These are phyloP conservation scores for Suillus subluteus DNA, from an alignment of 768 basidiomycete species.

Conservation along the genomic window DNA sequence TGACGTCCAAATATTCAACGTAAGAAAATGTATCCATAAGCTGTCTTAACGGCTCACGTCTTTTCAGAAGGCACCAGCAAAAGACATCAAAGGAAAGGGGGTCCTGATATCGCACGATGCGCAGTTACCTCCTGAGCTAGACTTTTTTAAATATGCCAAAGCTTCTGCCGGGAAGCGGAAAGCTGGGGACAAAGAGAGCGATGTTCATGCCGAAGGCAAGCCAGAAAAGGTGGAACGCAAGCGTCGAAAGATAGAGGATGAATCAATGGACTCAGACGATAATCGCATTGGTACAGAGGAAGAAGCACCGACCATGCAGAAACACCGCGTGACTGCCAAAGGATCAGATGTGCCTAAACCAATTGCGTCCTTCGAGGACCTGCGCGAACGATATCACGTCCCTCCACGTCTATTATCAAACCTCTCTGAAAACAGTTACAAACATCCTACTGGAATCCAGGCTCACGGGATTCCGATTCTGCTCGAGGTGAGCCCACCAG, in stretches of 20 bases:
- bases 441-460: conserved; percentile 80
- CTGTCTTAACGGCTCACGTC: conserved; percentile 10
- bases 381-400: conserved; percentile 60
- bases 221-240: conserved; percentile 22
- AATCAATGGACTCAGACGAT: conserved; percentile 25
- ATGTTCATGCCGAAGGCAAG: conserved; percentile 18
- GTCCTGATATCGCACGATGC: conserved; percentile 34
- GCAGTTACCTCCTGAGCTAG: conserved; percentile 75
- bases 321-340: conserved; percentile 75
- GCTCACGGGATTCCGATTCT: conserved; percentile 79
- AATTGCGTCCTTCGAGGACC: conserved; percentile 58
- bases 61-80: conserved; percentile 29
- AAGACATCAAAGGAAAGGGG: conserved; percentile 27
- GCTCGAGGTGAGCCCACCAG: conserved; percentile 58
- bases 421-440: conserved; percentile 60
- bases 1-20: conserved; percentile 75
- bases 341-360: conserved; percentile 69
- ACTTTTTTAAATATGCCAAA: conserved; percentile 90
- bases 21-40: conserved; percentile 34
- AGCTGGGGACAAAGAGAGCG: conserved; percentile 22
- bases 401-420: conserved; percentile 67
- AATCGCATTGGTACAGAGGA: conserved; percentile 28
- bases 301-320: conserved; percentile 32
- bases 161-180: conserved; percentile 59
- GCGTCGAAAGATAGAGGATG: conserved; percentile 34